phyloP scores from a whole-genome alignment of 2,329 filamentous ascomycete species.

The Berkeleyomyces basicola region DNA sequence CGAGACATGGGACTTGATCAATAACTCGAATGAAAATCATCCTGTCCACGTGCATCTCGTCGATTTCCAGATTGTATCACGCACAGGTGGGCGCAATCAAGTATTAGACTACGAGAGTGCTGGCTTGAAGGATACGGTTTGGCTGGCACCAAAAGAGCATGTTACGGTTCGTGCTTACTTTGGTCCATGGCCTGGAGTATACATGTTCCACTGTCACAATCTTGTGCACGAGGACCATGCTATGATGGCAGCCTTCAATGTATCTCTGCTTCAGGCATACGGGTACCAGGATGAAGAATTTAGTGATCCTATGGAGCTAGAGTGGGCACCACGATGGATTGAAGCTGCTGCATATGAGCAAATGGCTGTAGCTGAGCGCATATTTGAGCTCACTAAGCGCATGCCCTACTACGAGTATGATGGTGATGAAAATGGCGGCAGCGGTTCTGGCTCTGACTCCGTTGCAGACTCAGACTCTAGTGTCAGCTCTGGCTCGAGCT shows the following conservation, averaged over 20 bases:
- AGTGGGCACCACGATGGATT: constrained; percentile 18
- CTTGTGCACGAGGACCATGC: constrained; percentile 29
- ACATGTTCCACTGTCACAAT: constrained; percentile 34
- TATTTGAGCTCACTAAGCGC: constrained; percentile 4
- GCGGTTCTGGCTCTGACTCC: not conserved
- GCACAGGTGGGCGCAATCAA: constrained; percentile 25
- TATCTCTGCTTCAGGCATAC: constrained; percentile 22
- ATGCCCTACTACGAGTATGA: constrained; percentile 10
- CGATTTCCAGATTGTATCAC: constrained; percentile 36
- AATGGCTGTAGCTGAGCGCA: not conserved
- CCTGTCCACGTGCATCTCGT: constrained; percentile 42
- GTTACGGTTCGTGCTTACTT: constrained; percentile 34
- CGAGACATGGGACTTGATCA: constrained; percentile 34
- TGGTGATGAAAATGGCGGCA: not conserved
- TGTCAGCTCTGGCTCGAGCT: not conserved
- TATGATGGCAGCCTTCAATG: constrained; percentile 32
- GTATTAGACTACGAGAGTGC: constrained; percentile 36
- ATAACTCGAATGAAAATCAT: constrained; percentile 33
- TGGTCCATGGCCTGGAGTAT: constrained; percentile 35
- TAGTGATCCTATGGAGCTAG: constrained; percentile 23
- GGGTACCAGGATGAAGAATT: constrained; percentile 25
- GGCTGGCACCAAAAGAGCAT: constrained; percentile 33
- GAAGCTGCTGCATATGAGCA: not conserved
- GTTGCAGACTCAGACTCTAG: not conserved
- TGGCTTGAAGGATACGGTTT: constrained; percentile 41